These are phyloP conservation scores for Blastobotrys buckinghamii DNA, from an alignment of 1,139 yeast genomes.

Conservation along the genomic window DNA sequence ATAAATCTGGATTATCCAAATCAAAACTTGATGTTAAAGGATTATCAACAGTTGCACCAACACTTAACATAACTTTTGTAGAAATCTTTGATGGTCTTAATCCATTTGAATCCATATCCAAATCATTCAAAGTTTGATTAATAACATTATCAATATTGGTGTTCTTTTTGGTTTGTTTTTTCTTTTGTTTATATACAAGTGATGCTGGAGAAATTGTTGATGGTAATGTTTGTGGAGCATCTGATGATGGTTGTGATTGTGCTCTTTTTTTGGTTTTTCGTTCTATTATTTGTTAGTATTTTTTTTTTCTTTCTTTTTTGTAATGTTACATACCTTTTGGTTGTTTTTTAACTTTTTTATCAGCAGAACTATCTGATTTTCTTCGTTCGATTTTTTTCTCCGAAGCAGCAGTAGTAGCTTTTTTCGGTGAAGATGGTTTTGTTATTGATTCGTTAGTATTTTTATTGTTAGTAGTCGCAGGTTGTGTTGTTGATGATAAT, in stretches of 20 bases:
- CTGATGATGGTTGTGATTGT: constrained; percentile 21
- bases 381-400: constrained; percentile 8
- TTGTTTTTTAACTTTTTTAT: background rate
- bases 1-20: constrained; percentile 6
- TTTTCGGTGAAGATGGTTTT: background rate
- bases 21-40: background rate
- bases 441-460: background rate
- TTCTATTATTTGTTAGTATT: background rate
- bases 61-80: constrained; percentile 10
- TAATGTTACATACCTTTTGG: constrained; percentile 1
- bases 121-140: background rate
- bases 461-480: background rate
- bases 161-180: background rate
- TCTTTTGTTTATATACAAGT: constrained; percentile 5
- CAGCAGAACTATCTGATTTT: constrained; percentile 6
- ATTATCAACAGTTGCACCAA: background rate
- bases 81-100: constrained; percentile 9
- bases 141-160: background rate
- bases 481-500: background rate
- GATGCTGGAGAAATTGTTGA: constrained; percentile 10
- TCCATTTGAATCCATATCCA: background rate
- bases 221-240: constrained; percentile 21
- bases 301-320: background rate
- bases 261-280: constrained; percentile 20
- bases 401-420: background rate